Conservation (phyloP, 2,329 filamentous ascomycete genomes). For the Clarireedia sp. region DNA sequence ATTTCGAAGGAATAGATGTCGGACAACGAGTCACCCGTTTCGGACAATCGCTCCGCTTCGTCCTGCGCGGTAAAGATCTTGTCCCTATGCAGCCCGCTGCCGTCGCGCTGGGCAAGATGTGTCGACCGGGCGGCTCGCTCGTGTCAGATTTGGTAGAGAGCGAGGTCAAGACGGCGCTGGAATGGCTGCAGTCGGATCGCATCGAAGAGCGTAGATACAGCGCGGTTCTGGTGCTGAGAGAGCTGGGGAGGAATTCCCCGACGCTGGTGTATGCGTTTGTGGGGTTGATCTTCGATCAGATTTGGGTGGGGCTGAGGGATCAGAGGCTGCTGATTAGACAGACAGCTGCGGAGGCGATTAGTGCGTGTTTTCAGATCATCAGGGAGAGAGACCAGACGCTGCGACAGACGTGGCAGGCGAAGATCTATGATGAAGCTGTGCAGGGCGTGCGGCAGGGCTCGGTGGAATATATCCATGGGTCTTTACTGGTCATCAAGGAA, state of each 20-base stretch:
- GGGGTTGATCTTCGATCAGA: constrained; percentile 87
- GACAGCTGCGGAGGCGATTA: constrained; percentile 86
- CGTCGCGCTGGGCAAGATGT: constrained; percentile 80
- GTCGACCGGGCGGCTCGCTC: constrained; percentile 83
- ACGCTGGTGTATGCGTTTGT: constrained; percentile 95
- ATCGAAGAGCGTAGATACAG: constrained; percentile 91
- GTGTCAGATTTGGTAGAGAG: constrained; percentile 95
- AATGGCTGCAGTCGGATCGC: constrained; percentile 93
- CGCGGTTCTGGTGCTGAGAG: constrained; percentile 81
- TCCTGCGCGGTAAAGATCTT: constrained; percentile 85
- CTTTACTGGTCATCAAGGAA: constrained; percentile 84
- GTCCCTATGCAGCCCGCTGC: constrained; percentile 86
- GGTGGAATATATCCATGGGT: constrained; percentile 88
- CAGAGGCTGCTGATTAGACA: constrained; percentile 84
- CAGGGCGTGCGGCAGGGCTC: constrained; percentile 72
- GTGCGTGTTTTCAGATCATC: constrained; percentile 93
- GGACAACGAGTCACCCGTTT: constrained; percentile 93
- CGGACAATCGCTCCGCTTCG: constrained; percentile 78
- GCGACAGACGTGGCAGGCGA: constrained; percentile 79
- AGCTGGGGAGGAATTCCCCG: constrained; percentile 85
- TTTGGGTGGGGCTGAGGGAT: constrained; percentile 91
- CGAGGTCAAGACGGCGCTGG: constrained; percentile 90
- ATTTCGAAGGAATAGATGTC: constrained; percentile 91
- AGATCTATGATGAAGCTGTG: constrained; percentile 81
- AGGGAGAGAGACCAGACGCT: constrained; percentile 83